Evolutionary conservation across 768 basidiomycete genomes (phyloP).

Genomic region (Lentinus brumalis): DNA sequence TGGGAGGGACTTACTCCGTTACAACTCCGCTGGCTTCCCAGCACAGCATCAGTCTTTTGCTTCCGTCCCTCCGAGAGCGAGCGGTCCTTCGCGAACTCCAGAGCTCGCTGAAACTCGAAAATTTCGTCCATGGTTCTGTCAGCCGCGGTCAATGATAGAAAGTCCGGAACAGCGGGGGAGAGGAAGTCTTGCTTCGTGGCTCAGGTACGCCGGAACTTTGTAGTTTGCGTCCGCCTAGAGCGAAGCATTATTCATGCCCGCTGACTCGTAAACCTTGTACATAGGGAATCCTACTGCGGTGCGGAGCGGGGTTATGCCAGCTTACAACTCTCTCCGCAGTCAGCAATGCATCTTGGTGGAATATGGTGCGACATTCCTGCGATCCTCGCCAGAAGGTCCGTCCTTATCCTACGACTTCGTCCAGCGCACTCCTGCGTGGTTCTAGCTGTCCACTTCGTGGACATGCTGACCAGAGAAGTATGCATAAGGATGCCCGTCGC

Average conservation of each 20-base stretch:
- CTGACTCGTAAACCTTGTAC: too few species aligned
- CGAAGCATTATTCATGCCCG: too few species aligned
- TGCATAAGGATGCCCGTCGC: too few species aligned
- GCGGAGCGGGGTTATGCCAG: too few species aligned
- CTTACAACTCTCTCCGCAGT: too few species aligned
- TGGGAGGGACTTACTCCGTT: background rate
- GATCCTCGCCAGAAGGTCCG: background rate
- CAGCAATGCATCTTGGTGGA: background rate
- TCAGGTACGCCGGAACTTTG: too few species aligned
- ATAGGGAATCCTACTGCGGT: too few species aligned
- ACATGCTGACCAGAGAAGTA: too few species aligned
- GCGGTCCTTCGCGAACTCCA: background rate
- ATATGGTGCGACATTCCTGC: background rate
- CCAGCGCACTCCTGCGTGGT: background rate
- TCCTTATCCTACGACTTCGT: background rate
- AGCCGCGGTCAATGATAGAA: background rate
- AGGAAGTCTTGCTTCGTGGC: too few species aligned
- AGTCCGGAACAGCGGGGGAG: too few species aligned
- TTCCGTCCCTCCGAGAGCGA: background rate
- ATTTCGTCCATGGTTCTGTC: background rate
- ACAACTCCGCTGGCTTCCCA: background rate
- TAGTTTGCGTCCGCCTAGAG: too few species aligned
- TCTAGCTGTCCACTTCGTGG: too few species aligned
- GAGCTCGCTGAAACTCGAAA: background rate
- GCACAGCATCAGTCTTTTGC: background rate